Base-by-base conservation (phyloP, 2,329 filamentous ascomycete genomes). In the Epichloe brachyelytri region DNA sequence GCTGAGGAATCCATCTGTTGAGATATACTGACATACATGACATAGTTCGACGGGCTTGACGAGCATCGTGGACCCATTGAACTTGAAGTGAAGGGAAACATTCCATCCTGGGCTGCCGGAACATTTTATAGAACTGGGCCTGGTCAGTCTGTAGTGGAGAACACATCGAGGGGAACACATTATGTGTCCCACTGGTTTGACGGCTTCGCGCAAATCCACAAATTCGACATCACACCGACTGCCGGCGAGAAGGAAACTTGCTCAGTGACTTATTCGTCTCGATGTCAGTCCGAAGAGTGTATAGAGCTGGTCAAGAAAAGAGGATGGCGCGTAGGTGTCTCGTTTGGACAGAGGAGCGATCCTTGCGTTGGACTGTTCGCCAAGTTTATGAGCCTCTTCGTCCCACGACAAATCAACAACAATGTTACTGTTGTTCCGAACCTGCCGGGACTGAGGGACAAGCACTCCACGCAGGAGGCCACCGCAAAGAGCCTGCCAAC, bases 101-200 rank as follows among this genome's bases (percentile, higher is more conserved):
- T 93, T 48, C 88, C 88, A 1, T 53, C 71, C 1, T 90, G 85
- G 72, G 80, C 80, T 3, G 80, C 84, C 2, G 88, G 88, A 1
- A 73, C 77, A 1, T 72, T 93, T 0, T 91, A 83, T 64, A 77
- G 87, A 22, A 89, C 84, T 0, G 87, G 88, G 0, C 85, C 86
- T 0, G 85, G 86, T 1, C 74, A 77, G 30, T 79, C 77, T 62
- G 75, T 76, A 38, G 67, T 88, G 3, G 71, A 81, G n/a, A 63
- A 68, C 43, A 80, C 79, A 0, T 66, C 77, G 2, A 71, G 72
- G 3, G 79, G 80, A n/a, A 77, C 73, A 0, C 82, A 82, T 59
- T 70, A 73, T 34, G 72, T 83, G 12, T 78, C 74, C 1, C 86
- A 93, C 63, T 93, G 87, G 87, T 93, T 93, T 57, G 88, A 93